Evolutionary conservation across 768 basidiomycete species (phyloP), one percentile per base, ranked within the genome.

Genomic region (Lactarius akahatsu): DNA sequence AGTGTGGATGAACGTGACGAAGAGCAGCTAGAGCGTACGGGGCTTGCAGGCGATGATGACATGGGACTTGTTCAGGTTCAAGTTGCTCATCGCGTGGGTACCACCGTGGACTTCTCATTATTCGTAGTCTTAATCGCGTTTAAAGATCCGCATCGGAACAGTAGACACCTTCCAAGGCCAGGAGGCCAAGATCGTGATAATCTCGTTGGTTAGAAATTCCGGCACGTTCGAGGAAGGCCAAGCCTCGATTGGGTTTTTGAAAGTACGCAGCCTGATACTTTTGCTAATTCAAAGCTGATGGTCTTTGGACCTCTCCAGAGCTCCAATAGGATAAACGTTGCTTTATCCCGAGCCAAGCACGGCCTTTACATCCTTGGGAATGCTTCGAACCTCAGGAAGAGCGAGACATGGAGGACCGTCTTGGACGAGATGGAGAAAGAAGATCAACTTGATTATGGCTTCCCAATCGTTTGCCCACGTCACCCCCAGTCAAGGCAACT

Each of bases 151-250:
- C 10, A 77, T 92, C 8, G 83, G 91, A 7, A 92, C 90, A 0
- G 83, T 92, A 2, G 90, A 93, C 69, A 91, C 87, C 60, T 92
- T 85, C 72, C 91, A 92, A 74, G 91, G 90, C 3, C 85, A 88
- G 65, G 89, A 90, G 77, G 86, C 83, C 2, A 83, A 80, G 79
- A 82, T 92, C 61, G 83, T 92, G 38, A 89, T 92, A 32, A 78
- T 92, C 11, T 90, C 89, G 0, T 79, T 91, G 15, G 90, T 92
- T 11, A 79, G 91, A 52, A 92, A 92, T 71, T 80, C 84, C 0
- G 89, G 90, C 9, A 79, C 80, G 2, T 75, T 76, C 11, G 77
- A 77, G 16, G 78, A 80, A 36, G 75, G 71, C 5, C 4, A 65
- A 4, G 70, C 71, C 1, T 73, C 76, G 10, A 91, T 92, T 61